Evolutionary conservation across 306 rosid genomes (phyloP).

Genomic region (Vigna angularis): DNA sequence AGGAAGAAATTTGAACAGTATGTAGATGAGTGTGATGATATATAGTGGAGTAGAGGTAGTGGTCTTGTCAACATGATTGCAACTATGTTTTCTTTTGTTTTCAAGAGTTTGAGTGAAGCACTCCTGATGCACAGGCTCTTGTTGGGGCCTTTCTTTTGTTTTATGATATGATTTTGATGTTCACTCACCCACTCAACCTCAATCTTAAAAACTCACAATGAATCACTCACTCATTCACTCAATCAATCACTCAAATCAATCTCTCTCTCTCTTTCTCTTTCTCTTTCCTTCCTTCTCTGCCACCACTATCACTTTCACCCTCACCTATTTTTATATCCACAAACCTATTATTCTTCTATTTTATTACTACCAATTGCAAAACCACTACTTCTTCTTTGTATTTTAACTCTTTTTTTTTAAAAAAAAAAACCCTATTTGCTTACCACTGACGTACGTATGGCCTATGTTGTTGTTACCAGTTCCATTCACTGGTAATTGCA

Average conservation of each 20-base stretch:
- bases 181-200: conserved; percentile 39
- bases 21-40: too few relatives aligned
- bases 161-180: neutral
- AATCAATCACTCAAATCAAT: conserved; percentile 34
- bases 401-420: too few relatives aligned
- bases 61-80: conserved; percentile 51
- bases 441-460: too few relatives aligned
- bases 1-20: too few relatives aligned
- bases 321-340: neutral
- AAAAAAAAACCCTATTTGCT: too few relatives aligned
- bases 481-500: neutral
- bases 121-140: conserved; percentile 28
- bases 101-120: conserved; percentile 33
- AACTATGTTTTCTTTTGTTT: neutral
- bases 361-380: too few relatives aligned
- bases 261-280: neutral
- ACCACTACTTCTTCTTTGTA: too few relatives aligned
- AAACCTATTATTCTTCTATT: neutral
- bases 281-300: conserved; percentile 15
- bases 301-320: neutral
- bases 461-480: neutral
- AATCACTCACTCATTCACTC: conserved; percentile 23
- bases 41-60: neutral
- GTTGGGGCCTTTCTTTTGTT: neutral
- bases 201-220: conserved; percentile 41